Evolutionary conservation across 352 stramenopile genomes (phyloP), one percentile per base, ranked within the genome.

Genomic region (Phytophthora megakarya): DNA sequence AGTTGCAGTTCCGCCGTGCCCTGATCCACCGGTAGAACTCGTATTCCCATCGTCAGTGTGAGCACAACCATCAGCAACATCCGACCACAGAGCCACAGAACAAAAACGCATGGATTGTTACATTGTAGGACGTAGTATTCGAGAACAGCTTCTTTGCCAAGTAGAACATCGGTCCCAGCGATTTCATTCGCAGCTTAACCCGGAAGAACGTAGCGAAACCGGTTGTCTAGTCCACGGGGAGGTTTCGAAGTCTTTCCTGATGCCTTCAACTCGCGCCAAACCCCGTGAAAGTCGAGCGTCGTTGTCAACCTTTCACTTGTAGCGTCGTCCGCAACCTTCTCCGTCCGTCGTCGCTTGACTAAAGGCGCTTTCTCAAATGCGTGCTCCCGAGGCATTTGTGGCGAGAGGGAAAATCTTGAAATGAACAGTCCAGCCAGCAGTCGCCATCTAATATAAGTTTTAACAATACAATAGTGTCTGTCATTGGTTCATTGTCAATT

Each of bases 201-300:
- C 21, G 28, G 32, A 28, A 51, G 19, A n/a, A 46, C 25, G 32
- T 52, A 61, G 3, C 42, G 28, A 22, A 52, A 52, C 4, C 13
- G 51, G 30, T 19, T 52, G 19, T 52, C 52, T 11, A 52, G 52
- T 3, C 51, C 19, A 28, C 51, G 40, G 18, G 52, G 52, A 13
- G 30, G 39, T 21, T 44, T 61, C 5, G 39, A 61, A 15, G 12
- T 52, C 52, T 19, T 52, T 25, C 42, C 52, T 52, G 40, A 15
- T 13, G 11, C 26, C 40, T 42, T 42, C n/a, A 59, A 4, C 51
- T 59, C 40, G 15, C 19, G 43, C 52, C 40, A 52, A 10, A 59
- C 51, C 3, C n/a, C 23, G 38, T 45, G 26, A 43, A 61, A 52
- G 52, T 51, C 52, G 15, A 45, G 21, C 1, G 19, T 50, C n/a